A percentile compares a stretch with the other conserved stretches of the same genome.
Conservation (phyloP, 441 rosid species). For the Manihot esculenta region DNA sequence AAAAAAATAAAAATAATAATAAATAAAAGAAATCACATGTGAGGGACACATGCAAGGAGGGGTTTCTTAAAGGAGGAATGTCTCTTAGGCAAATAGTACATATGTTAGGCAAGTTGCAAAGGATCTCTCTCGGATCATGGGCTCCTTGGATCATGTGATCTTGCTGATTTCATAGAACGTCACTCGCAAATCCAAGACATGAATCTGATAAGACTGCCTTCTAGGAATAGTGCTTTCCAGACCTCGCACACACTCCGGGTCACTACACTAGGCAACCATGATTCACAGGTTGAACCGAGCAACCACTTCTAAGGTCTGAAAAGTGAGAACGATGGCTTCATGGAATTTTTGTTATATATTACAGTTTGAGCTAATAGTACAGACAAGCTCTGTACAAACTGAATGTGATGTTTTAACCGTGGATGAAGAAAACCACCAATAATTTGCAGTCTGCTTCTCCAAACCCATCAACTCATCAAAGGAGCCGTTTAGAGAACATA, state of each 20-base stretch:
- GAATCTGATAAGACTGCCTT: too few species aligned
- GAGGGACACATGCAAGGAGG: slow-evolving; percentile 16
- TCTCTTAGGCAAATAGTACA: slow-evolving; percentile 19
- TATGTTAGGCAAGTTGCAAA: too few species aligned
- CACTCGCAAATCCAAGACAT: too few species aligned
- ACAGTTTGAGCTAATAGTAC: neutral
- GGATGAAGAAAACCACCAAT: neutral
- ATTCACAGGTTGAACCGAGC: too few species aligned
- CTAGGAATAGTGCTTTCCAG: too few species aligned
- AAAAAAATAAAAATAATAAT: neutral
- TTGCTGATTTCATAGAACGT: too few species aligned
- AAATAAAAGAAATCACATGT: neutral
- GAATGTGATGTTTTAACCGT: neutral
- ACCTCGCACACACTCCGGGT: too few species aligned
- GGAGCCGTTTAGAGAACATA: neutral
- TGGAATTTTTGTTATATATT: neutral
- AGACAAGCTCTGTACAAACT: neutral
- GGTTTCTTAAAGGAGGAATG: slow-evolving; percentile 45
- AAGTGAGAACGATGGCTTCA: too few species aligned
- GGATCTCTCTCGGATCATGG: too few species aligned
- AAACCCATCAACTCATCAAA: neutral
- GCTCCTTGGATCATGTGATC: too few species aligned
- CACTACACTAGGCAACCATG: too few species aligned
- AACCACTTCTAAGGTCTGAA: too few species aligned
- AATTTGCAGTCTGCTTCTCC: neutral